Evolutionary conservation across 2,329 filamentous ascomycete genomes (phyloP), one percentile per base, ranked within the genome.

Genomic region (Iodosphaeria phyllophila): DNA sequence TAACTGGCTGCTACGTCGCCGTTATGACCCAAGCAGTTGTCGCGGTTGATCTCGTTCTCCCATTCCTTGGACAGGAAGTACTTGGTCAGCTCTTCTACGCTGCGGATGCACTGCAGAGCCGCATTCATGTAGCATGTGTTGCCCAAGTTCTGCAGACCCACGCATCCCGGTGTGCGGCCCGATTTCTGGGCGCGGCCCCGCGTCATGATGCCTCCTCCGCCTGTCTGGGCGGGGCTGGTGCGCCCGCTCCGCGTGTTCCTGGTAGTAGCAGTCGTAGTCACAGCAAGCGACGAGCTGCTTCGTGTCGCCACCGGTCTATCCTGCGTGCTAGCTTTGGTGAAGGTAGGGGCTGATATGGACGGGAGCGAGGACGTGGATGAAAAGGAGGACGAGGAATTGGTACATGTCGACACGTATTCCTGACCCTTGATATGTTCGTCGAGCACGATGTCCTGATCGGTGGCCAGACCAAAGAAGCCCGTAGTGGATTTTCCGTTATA

Each of bases 41-140:
- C 64, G 22, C 66, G 60, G 47, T 98, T 98, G 35, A 95, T 63
- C 40, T 98, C 86, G 25, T 61, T 55, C 38, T 75, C 69, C 50
- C 79, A 83, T 32, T 74, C 64, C 30, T 72, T 64, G 25, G 66
- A 60, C 24, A 93, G 50, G 48, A 98, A 95, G 48, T 92, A 98
- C 40, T 83, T 74, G 5, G 82, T 86, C 34, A 98, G 55, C 48
- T 98, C 89, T 43, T 92, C 80, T 0, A 93, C 83, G 38, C 80
- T 91, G 25, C 86, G 73, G 25, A 98, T 69, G 46, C 89, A 98
- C 46, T 98, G 89, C 27, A 95, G 58, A 7, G 89, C 89, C 13
- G 86, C 92, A 49, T 95, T 95, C 84, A 95, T 93, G 53, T 98
- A 98, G 51, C 89, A 98, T 0, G 89, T 95, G 42, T 98, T 98